A percentile compares a stretch with the other conserved stretches of the same genome.
phyloP scores from a whole-genome alignment of 2,329 filamentous ascomycete species.

The Fusarium illudens region DNA sequence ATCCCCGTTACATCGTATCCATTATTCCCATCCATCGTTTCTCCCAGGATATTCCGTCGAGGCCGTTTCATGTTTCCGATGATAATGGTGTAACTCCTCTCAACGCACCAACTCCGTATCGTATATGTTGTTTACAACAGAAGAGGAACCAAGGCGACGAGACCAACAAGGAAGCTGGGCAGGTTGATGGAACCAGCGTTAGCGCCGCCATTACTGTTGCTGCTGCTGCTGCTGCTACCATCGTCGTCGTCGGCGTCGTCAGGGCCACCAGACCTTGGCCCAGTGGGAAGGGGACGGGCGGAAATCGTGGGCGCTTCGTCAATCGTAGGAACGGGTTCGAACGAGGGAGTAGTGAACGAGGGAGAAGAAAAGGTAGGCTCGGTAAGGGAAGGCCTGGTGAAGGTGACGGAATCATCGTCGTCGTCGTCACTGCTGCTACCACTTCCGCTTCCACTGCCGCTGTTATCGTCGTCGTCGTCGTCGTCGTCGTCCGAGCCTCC shows the following conservation, averaged over 20 bases:
- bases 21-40: conserved; percentile 14
- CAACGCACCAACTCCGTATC: neutral
- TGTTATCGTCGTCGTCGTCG: neutral
- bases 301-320: conserved; percentile 10
- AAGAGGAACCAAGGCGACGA: conserved; percentile 39
- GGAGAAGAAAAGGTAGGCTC: conserved; percentile 12
- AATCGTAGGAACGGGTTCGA: conserved; percentile 24
- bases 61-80: neutral
- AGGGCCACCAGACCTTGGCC: conserved; percentile 22
- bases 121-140: conserved; percentile 30
- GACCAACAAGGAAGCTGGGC: conserved; percentile 35
- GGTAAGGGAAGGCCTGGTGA: conserved; percentile 5
- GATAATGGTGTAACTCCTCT: neutral
- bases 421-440: conserved; percentile 24
- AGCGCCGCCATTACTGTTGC: neutral
- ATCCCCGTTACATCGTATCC: conserved; percentile 1
- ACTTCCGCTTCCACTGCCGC: conserved; percentile 21
- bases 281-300: conserved; percentile 16
- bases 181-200: conserved; percentile 26
- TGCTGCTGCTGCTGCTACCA: conserved; percentile 1
- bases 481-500: conserved; percentile 21
- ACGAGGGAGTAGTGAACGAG: conserved; percentile 24
- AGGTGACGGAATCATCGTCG: conserved; percentile 20
- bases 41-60: neutral
- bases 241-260: neutral